phyloP scores from a whole-genome alignment of 805 yeast genomes.

The Grigorovia humatica region DNA sequence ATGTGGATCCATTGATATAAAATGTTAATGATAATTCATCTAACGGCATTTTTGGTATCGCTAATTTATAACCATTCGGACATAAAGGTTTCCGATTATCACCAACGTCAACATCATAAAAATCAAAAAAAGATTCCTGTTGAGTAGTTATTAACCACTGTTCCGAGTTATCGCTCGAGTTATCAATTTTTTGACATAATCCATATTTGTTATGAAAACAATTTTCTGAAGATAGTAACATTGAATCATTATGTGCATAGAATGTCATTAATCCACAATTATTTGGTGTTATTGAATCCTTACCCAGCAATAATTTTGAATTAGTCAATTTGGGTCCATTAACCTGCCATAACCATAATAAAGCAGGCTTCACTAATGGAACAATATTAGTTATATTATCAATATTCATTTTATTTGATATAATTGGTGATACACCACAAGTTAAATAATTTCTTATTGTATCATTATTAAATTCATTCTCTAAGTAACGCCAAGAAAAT shows the following conservation, averaged over 20 bases:
- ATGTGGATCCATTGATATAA: constrained; percentile 7
- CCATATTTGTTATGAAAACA: constrained; percentile 47
- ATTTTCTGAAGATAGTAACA: constrained; percentile 57
- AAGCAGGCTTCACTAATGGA: constrained; percentile 25
- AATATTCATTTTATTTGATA: constrained; percentile 31
- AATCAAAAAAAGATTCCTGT: constrained; percentile 35
- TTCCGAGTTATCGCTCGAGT: too few species aligned
- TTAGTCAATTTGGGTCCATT: constrained; percentile 36
- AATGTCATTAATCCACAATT: constrained; percentile 36
- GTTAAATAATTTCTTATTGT: constrained; percentile 32
- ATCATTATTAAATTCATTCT: constrained; percentile 35
- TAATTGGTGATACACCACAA: constrained; percentile 60
- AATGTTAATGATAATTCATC: constrained; percentile 30
- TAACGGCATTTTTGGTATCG: constrained; percentile 41
- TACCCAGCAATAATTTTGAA: constrained; percentile 9
- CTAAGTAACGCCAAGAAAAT: constrained; percentile 31
- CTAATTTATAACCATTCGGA: constrained; percentile 30
- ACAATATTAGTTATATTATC: constrained; percentile 23
- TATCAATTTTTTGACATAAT: constrained; percentile 42
- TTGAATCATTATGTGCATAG: constrained; percentile 9
- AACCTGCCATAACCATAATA: constrained; percentile 68
- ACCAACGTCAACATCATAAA: constrained; percentile 7
- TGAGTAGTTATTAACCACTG: constrained; percentile 35
- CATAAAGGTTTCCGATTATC: constrained; percentile 23
- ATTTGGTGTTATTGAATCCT: constrained; percentile 26